Conservation (phyloP, 495 filamentous ascomycete genomes). For the Aspergillus bridgeri region DNA sequence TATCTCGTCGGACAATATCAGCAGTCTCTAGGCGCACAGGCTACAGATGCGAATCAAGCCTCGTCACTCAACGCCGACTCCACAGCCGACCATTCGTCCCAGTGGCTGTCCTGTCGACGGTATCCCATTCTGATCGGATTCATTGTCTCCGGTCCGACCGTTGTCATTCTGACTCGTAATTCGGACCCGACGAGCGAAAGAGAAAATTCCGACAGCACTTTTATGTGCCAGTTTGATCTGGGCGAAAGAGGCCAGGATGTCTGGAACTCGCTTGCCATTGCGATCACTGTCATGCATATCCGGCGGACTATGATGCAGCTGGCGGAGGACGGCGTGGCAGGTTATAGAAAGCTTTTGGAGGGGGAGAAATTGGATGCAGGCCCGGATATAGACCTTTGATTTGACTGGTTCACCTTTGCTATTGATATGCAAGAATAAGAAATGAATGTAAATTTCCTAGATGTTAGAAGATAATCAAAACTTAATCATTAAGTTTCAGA, state of each 20-base stretch:
- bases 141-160: constrained; percentile 39
- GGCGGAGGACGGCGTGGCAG: constrained; percentile 11
- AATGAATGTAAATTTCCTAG: too few species aligned
- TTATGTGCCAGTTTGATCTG: constrained; percentile 40
- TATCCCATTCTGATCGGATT: constrained; percentile 38
- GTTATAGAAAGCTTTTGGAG: constrained; percentile 5
- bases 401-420: too few species aligned
- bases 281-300: constrained; percentile 38
- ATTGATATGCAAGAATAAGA: too few species aligned
- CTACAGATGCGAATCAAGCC: not conserved
- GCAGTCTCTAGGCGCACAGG: not conserved
- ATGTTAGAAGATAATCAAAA: too few species aligned
- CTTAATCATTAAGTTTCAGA: too few species aligned
- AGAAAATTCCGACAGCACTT: constrained; percentile 18
- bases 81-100: too few species aligned
- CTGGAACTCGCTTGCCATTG: constrained; percentile 46
- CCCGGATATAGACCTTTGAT: not conserved
- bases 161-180: constrained; percentile 41
- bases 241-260: constrained; percentile 39
- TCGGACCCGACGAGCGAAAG: constrained; percentile 20
- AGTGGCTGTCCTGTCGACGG: not conserved
- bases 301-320: constrained; percentile 36
- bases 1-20: constrained; percentile 27
- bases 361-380: not conserved
- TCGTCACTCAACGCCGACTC: too few species aligned